These are phyloP conservation scores for Ustilago xerochloae DNA, from an alignment of 1,284 basidiomycete species.

Conservation along the genomic window DNA sequence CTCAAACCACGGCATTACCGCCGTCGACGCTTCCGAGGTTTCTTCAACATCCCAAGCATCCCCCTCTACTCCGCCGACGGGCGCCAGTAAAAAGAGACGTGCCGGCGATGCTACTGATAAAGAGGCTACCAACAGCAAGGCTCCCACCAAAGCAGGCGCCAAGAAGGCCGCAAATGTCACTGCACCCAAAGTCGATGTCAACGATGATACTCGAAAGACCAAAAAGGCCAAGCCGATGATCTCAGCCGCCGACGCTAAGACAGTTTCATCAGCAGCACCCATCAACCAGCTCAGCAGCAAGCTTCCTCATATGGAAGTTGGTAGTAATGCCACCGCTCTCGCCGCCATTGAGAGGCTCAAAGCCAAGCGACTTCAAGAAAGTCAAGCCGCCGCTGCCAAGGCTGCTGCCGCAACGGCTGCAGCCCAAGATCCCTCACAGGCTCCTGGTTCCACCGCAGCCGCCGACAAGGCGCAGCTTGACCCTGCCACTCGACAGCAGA, in stretches of 20 bases:
- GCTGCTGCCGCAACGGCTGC: slow-evolving; percentile 20
- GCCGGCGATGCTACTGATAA: slow-evolving; percentile 4
- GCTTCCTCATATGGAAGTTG: slow-evolving; percentile 58
- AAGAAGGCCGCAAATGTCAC: slow-evolving; percentile 18
- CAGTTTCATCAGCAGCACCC: slow-evolving; percentile 6
- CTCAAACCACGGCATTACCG: no score
- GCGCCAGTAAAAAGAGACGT: slow-evolving; percentile 12
- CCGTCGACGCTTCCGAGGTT: neutral
- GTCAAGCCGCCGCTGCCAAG: slow-evolving; percentile 44
- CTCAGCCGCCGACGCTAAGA: slow-evolving; percentile 7
- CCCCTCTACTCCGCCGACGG: neutral
- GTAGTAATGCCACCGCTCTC: slow-evolving; percentile 56
- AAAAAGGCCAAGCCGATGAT: slow-evolving; percentile 34
- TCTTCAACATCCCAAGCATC: neutral
- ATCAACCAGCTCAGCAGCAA: slow-evolving; percentile 33
- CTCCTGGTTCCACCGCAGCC: neutral
- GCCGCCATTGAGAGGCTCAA: slow-evolving; percentile 54
- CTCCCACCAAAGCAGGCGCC: slow-evolving; percentile 3
- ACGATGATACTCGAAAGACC: slow-evolving; percentile 13
- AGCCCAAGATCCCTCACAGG: neutral
- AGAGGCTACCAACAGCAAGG: neutral
- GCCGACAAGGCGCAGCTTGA: slow-evolving; percentile 30
- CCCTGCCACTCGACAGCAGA: slow-evolving; percentile 46
- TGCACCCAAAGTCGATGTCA: slow-evolving; percentile 1
- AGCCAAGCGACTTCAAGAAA: slow-evolving; percentile 41